phyloP scores from a whole-genome alignment of 2,329 filamentous ascomycete genomes.

The Chaetoscypha palmicola region DNA sequence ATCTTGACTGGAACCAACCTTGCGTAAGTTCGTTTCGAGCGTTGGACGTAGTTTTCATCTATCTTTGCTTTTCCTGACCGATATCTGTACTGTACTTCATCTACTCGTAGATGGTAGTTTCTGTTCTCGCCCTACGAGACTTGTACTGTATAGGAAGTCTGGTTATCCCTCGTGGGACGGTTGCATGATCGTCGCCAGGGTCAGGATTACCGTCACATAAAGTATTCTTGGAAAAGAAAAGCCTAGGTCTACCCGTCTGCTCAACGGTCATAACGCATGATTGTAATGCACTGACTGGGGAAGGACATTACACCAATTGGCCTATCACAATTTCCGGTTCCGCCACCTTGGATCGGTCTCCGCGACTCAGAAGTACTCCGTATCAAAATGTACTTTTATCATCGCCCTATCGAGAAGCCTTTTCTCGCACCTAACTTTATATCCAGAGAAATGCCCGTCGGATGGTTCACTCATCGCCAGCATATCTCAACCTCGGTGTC shows the following conservation, averaged over 20 bases:
- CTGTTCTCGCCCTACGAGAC: too few species aligned
- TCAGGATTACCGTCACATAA: conserved; percentile 6
- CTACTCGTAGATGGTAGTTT: too few species aligned
- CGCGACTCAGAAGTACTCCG: background rate
- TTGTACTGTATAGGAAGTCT: too few species aligned
- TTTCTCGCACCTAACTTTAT: background rate
- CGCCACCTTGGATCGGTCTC: background rate
- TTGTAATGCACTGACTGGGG: conserved; percentile 16
- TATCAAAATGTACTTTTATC: too few species aligned
- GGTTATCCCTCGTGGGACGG: background rate
- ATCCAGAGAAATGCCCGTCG: background rate
- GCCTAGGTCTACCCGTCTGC: conserved; percentile 8
- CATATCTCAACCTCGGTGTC: background rate
- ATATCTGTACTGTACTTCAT: too few species aligned
- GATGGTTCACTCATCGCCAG: too few species aligned
- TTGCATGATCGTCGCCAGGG: conserved; percentile 14
- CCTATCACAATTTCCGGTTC: conserved; percentile 10
- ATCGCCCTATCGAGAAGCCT: too few species aligned
- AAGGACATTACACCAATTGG: conserved; percentile 6
- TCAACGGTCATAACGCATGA: conserved; percentile 18
- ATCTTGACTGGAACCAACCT: too few species aligned
- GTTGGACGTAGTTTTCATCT: too few species aligned
- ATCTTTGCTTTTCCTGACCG: too few species aligned
- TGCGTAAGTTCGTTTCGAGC: too few species aligned
- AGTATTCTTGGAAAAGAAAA: conserved; percentile 1